Evolutionary conservation across 371 early-diverging fungal species (phyloP).

Genomic region (Mortierella sp.): DNA sequence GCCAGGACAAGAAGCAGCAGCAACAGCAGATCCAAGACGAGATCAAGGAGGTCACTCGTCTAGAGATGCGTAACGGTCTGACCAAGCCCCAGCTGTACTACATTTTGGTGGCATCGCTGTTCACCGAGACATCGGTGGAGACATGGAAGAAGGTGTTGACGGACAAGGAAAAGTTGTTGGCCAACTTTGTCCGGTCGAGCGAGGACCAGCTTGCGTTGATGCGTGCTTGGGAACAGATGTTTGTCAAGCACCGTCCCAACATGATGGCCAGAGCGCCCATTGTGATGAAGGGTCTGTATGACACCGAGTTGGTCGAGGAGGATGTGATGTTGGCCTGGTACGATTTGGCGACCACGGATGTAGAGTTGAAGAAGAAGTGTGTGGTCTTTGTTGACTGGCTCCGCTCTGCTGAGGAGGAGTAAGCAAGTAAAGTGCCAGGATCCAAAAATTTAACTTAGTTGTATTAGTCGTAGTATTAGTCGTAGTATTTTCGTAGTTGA

Average conservation of each 20-base stretch:
- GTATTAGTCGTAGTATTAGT: neutral
- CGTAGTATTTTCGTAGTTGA: neutral
- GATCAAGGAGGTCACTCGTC: constrained; percentile 80
- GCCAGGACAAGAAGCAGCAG: constrained; percentile 40
- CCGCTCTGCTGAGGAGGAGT: constrained; percentile 78
- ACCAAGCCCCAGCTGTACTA: constrained; percentile 75
- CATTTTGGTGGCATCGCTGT: constrained; percentile 70
- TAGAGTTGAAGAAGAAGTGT: constrained; percentile 71
- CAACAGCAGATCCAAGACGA: constrained; percentile 63
- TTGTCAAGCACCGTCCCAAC: constrained; percentile 64
- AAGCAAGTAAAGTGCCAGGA: constrained; percentile 24
- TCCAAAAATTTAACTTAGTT: neutral
- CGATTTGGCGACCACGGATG: constrained; percentile 61
- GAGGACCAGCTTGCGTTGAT: constrained; percentile 74
- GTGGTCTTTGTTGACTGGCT: constrained; percentile 79
- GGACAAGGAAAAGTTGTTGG: constrained; percentile 66
- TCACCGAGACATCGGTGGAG: constrained; percentile 64
- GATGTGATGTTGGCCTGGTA: constrained; percentile 78
- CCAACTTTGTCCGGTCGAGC: constrained; percentile 71
- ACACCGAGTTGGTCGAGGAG: constrained; percentile 80
- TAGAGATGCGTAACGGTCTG: constrained; percentile 83
- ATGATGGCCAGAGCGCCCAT: constrained; percentile 66
- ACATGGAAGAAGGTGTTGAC: constrained; percentile 53
- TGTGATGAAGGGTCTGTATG: constrained; percentile 77
- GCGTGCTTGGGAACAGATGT: constrained; percentile 75